These are phyloP conservation scores for Phytophthora vignae DNA, from an alignment of 352 stramenopile genomes.

Conservation along the genomic window DNA sequence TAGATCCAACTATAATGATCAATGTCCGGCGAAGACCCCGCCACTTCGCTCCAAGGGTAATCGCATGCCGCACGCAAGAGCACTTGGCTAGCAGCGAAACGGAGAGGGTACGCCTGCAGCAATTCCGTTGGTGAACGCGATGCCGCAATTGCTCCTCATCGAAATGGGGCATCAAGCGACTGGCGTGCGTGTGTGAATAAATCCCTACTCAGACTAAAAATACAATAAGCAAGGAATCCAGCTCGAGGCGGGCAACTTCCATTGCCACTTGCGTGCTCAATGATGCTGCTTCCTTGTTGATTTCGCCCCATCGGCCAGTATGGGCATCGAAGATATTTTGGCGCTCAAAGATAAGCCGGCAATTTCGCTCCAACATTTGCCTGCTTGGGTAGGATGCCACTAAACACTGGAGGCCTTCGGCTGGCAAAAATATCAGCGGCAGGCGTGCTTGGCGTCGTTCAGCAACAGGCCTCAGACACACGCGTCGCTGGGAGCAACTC, in stretches of 20 bases:
- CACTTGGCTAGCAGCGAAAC: slow-evolving; percentile 13
- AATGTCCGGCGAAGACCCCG: too few relatives aligned
- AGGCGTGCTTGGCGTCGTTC: too few relatives aligned
- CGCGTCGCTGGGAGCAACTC: too few relatives aligned
- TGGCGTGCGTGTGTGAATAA: slow-evolving; percentile 12
- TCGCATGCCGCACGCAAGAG: slow-evolving; percentile 32
- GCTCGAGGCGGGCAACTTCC: background rate
- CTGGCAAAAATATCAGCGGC: too few relatives aligned
- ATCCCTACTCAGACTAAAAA: background rate
- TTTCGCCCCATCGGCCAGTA: background rate
- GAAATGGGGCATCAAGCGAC: slow-evolving; percentile 10
- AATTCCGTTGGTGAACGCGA: slow-evolving; percentile 15
- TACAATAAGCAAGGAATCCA: background rate
- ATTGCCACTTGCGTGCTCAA: background rate
- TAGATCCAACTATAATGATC: background rate
- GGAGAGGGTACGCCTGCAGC: background rate
- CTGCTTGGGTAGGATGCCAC: background rate
- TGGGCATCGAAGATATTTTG: too few relatives aligned
- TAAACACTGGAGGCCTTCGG: too few relatives aligned
- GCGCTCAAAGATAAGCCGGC: background rate
- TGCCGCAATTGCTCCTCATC: slow-evolving; percentile 15
- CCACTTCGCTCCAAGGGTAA: background rate
- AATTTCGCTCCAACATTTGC: slow-evolving; percentile 12
- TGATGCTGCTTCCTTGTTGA: background rate
- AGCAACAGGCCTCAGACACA: too few relatives aligned